phyloP scores from a whole-genome alignment of 2,329 filamentous ascomycete genomes.

The Colletotrichum horii region DNA sequence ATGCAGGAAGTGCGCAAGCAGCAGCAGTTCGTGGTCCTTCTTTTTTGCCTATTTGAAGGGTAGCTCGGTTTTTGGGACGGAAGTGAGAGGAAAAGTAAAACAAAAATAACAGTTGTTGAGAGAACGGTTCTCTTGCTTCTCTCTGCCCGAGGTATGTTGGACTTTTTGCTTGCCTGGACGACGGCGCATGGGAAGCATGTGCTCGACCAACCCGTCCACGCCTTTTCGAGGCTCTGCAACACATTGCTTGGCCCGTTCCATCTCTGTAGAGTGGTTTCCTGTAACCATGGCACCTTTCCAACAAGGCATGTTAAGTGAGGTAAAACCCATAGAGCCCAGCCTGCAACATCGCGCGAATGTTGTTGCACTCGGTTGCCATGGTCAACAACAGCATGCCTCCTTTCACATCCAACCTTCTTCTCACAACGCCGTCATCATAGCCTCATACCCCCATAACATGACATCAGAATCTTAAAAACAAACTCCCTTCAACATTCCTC shows the following conservation, averaged over 20 bases:
- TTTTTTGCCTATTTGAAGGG: not conserved
- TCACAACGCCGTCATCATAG: not conserved
- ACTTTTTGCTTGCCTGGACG: not conserved
- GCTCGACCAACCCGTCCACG: not conserved
- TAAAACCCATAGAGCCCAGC: not conserved
- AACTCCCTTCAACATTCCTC: not conserved
- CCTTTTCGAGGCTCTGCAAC: not conserved
- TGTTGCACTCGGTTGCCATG: not conserved
- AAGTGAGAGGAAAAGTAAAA: not conserved
- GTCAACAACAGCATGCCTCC: not conserved
- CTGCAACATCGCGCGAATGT: not conserved
- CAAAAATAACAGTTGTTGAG: not conserved
- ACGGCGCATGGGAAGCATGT: not conserved
- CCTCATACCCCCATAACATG: not conserved
- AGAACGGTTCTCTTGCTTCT: not conserved
- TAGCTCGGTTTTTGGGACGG: not conserved
- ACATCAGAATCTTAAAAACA: not conserved
- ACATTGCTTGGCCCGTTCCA: not conserved
- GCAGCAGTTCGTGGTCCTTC: not conserved
- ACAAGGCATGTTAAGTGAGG: not conserved
- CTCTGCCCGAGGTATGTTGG: not conserved
- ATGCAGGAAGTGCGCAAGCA: not conserved
- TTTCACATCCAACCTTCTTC: not conserved
- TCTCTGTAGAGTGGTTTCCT: not conserved
- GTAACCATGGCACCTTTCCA: not conserved